A percentile compares a stretch with the other conserved stretches of the same genome.
phyloP scores from a whole-genome alignment of 2,329 filamentous ascomycete genomes.

The Penicillium sp. region DNA sequence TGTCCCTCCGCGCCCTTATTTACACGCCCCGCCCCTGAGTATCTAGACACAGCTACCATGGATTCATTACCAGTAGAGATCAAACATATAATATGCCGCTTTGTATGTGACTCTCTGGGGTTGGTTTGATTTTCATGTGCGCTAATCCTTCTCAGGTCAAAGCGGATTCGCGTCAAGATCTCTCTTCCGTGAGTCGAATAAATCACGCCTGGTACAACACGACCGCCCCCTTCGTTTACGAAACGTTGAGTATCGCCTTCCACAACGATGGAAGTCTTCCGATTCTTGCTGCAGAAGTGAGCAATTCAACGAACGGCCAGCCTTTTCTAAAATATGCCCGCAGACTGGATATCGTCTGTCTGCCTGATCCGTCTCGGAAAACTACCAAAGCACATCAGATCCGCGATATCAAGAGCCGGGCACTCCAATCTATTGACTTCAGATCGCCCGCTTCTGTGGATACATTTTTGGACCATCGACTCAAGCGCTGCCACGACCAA shows the following conservation, averaged over 20 bases:
- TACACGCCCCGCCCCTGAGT: neutral
- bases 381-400: neutral
- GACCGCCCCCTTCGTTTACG: conserved; percentile 2
- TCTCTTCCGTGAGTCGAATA: neutral
- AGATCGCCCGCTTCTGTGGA: neutral
- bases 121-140: neutral
- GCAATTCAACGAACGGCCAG: neutral
- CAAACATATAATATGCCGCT: conserved; percentile 1
- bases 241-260: conserved; percentile 1
- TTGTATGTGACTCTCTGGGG: neutral
- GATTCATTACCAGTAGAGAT: conserved; percentile 3
- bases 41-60: neutral
- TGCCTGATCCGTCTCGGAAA: neutral
- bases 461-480: conserved; percentile 1
- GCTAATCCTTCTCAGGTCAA: neutral
- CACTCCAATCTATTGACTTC: neutral
- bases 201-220: conserved; percentile 3
- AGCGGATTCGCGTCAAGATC: conserved; percentile 1
- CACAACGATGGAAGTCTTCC: neutral
- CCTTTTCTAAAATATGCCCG: conserved; percentile 5
- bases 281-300: neutral
- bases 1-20: neutral
- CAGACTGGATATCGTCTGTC: conserved; percentile 2
- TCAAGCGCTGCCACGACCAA: conserved; percentile 1
- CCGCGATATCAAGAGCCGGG: neutral